Conservation (phyloP, 495 filamentous ascomycete species). For the Penicillium goetzii region DNA sequence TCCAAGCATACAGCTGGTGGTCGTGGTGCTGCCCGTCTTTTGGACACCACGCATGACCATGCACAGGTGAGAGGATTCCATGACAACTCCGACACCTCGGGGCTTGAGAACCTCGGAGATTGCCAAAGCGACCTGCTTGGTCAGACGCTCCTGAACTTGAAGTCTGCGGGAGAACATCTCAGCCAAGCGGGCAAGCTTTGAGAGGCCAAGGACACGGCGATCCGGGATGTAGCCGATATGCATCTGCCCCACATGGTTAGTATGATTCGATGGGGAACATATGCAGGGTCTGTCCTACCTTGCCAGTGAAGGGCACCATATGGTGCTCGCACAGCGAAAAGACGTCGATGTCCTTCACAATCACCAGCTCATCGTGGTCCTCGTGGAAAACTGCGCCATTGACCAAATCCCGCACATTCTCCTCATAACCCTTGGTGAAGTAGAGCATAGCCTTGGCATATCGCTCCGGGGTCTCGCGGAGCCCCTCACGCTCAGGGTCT, state of each 20-base stretch:
- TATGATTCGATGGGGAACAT: conserved; percentile 16
- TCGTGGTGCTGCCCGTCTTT: conserved; percentile 84
- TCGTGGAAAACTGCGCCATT: conserved; percentile 97
- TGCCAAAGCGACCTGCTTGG: conserved; percentile 93
- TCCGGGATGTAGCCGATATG: conserved; percentile 97
- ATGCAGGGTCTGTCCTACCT: conserved; percentile 56
- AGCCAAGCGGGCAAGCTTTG: conserved; percentile 91
- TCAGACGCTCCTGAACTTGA: conserved; percentile 94
- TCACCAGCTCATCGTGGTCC: conserved; percentile 94
- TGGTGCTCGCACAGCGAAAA: conserved; percentile 98
- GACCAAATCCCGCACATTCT: conserved; percentile 91
- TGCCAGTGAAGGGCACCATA: conserved; percentile 93
- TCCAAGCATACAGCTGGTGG: conserved; percentile 94
- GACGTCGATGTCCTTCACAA: conserved; percentile 96
- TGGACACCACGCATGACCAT: conserved; percentile 97
- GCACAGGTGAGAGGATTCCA: conserved; percentile 97
- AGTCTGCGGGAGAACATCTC: conserved; percentile 95
- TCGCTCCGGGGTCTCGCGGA: conserved; percentile 82
- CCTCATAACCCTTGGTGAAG: conserved; percentile 98
- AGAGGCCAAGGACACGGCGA: conserved; percentile 85
- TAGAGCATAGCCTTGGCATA: conserved; percentile 98
- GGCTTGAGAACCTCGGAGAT: conserved; percentile 91
- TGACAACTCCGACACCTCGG: conserved; percentile 89
- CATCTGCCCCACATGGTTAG: conserved; percentile 63
- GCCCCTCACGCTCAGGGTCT: conserved; percentile 88